A percentile compares a stretch with the other conserved stretches of the same genome.
phyloP scores from a whole-genome alignment of 2,329 filamentous ascomycete genomes.

The Triangularia setosa region DNA sequence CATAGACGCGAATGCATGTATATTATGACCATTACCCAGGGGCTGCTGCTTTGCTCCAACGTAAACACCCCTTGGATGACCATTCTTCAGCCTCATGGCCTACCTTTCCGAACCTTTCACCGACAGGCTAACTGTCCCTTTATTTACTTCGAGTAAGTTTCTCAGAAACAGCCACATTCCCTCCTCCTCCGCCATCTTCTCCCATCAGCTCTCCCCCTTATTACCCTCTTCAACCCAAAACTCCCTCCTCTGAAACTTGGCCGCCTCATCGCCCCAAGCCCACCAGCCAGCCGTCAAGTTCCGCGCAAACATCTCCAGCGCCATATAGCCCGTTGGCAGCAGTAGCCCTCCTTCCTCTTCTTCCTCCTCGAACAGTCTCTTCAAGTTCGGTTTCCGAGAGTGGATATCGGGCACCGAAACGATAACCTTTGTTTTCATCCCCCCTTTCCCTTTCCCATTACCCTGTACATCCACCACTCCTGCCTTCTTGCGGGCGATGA shows the following conservation, averaged over 20 bases:
- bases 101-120: no score
- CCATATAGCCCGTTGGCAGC: conserved; percentile 49
- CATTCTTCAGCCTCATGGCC: no score
- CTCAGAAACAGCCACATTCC: no score
- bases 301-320: conserved; percentile 73
- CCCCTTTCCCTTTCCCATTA: conserved; percentile 27
- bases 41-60: background rate
- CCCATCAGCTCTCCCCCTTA: background rate
- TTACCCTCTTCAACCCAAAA: conserved; percentile 40
- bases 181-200: background rate
- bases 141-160: no score
- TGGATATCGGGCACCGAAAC: conserved; percentile 71
- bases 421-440: conserved; percentile 49
- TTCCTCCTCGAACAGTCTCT: conserved; percentile 51
- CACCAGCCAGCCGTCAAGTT: conserved; percentile 73
- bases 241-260: conserved; percentile 62
- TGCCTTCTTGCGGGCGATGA: conserved; percentile 53
- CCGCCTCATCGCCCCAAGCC: conserved; percentile 71
- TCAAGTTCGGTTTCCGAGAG: conserved; percentile 72
- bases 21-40: background rate
- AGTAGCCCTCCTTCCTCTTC: no score
- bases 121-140: no score
- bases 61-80: no score
- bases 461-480: background rate
- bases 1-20: background rate